Evolutionary conservation across 2,329 filamentous ascomycete species (phyloP).

Genomic region (Neurospora crassa): DNA sequence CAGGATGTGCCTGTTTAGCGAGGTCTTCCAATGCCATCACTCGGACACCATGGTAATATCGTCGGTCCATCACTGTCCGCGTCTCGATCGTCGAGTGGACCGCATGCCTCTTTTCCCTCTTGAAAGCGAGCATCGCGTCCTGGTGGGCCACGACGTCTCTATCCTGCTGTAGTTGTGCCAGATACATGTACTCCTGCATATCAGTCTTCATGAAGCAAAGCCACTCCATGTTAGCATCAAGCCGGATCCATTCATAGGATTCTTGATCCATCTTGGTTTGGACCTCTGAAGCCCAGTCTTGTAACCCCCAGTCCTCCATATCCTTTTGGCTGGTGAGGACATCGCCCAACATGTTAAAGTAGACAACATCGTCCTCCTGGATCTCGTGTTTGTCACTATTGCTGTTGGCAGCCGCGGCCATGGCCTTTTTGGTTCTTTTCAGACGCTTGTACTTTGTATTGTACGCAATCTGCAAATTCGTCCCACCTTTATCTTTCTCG

Average conservation of each 20-base stretch:
- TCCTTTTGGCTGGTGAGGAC: conserved; percentile 79
- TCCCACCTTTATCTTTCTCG: conserved; percentile 60
- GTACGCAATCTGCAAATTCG: conserved; percentile 89
- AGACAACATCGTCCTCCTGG: conserved; percentile 66
- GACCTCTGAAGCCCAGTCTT: conserved; percentile 82
- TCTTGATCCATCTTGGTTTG: conserved; percentile 90
- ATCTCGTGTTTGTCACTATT: conserved; percentile 45
- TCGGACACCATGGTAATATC: conserved; percentile 91
- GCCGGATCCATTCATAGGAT: conserved; percentile 96
- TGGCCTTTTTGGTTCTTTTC: conserved; percentile 80
- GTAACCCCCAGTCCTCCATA: conserved; percentile 69
- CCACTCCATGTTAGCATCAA: conserved; percentile 98
- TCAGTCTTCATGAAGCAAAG: conserved; percentile 72
- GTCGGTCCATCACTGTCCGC: conserved; percentile 78
- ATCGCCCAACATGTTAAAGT: conserved; percentile 87
- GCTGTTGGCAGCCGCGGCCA: conserved; percentile 53
- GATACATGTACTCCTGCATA: conserved; percentile 94
- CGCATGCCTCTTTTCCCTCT: conserved; percentile 56
- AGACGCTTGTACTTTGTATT: conserved; percentile 98
- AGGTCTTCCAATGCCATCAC: conserved; percentile 74
- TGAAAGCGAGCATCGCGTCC: conserved; percentile 67
- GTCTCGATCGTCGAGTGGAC: conserved; percentile 83
- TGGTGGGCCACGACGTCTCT: conserved; percentile 87
- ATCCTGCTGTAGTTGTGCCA: conserved; percentile 94
- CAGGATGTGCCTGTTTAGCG: conserved; percentile 61